These are phyloP conservation scores for Malania oleifera DNA, from an alignment of 164 flowering plant species.

Conservation along the genomic window DNA sequence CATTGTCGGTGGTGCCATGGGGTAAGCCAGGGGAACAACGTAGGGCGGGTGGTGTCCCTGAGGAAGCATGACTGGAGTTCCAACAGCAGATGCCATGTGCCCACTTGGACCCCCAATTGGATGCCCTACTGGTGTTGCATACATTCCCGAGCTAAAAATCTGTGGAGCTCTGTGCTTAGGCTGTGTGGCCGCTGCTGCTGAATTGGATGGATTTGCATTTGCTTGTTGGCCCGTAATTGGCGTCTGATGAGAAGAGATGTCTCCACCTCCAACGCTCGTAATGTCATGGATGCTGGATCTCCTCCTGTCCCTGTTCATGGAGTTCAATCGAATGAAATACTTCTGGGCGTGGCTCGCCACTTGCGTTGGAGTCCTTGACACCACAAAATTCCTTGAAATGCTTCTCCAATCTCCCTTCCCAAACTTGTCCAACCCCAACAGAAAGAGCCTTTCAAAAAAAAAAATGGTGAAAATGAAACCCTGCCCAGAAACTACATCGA, in stretches of 20 bases:
- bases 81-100: slow-evolving; percentile 59
- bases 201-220: slow-evolving; percentile 17
- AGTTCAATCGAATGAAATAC: slow-evolving; percentile 67
- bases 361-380: slow-evolving; percentile 74
- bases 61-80: slow-evolving; percentile 76
- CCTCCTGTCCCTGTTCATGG: slow-evolving; percentile 74
- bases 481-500: too few relatives aligned
- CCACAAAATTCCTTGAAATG: slow-evolving; percentile 71
- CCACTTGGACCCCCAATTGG: slow-evolving; percentile 44
- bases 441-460: slow-evolving; percentile 48
- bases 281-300: slow-evolving; percentile 86
- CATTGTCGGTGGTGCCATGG: slow-evolving; percentile 56
- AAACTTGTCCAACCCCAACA: slow-evolving; percentile 71
- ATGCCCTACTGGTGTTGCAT: slow-evolving; percentile 63
- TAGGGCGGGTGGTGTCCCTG: slow-evolving; percentile 43
- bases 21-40: slow-evolving; percentile 56
- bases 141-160: slow-evolving; percentile 44
- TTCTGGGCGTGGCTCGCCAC: slow-evolving; percentile 85
- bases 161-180: slow-evolving; percentile 33
- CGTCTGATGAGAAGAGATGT: slow-evolving; percentile 29
- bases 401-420: slow-evolving; percentile 91
- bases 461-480: too few relatives aligned
- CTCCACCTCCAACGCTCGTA: slow-evolving; percentile 54
- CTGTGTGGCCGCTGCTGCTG: slow-evolving; percentile 8
- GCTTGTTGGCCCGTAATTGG: slow-evolving; percentile 58